Percentiles rank a stretch among this genome's conserved stretches.
phyloP scores from a whole-genome alignment of 1,284 basidiomycete species.

The Trametes pubescens region DNA sequence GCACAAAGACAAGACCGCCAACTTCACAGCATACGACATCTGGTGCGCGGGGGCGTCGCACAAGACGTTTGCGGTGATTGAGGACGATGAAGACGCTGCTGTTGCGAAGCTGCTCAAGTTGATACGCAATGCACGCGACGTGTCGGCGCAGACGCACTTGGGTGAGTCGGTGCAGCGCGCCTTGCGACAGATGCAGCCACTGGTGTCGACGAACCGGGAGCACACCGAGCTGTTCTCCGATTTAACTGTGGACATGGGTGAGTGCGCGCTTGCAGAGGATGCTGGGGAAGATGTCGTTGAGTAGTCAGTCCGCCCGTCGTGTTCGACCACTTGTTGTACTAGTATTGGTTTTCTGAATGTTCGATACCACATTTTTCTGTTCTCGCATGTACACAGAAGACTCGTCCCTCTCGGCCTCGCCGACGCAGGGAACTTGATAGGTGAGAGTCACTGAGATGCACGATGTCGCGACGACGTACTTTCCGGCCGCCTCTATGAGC shows the following conservation, averaged over 20 bases:
- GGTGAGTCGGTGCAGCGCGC: neutral
- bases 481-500: too few species aligned
- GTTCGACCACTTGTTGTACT: constrained; percentile 1
- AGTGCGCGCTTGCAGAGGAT: constrained; percentile 11
- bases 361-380: too few species aligned
- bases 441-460: too few species aligned
- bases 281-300: constrained; percentile 2
- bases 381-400: too few species aligned
- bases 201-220: constrained; percentile 8
- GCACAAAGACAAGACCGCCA: constrained; percentile 1
- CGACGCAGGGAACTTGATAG: too few species aligned
- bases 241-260: neutral
- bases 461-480: too few species aligned
- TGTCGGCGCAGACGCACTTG: neutral
- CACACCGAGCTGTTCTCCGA: constrained; percentile 4
- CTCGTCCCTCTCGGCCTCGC: too few species aligned
- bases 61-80: constrained; percentile 12
- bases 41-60: constrained; percentile 18
- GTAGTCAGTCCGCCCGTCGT: constrained; percentile 1
- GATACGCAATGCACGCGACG: constrained; percentile 3
- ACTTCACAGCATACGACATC: constrained; percentile 19
- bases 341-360: neutral
- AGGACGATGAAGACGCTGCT: constrained; percentile 3
- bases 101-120: constrained; percentile 4
- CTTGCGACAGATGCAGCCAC: constrained; percentile 12